A percentile compares a stretch with the other conserved stretches of the same genome.
Conservation (phyloP, 2,329 filamentous ascomycete species). For the Ampelomyces quisqualis region DNA sequence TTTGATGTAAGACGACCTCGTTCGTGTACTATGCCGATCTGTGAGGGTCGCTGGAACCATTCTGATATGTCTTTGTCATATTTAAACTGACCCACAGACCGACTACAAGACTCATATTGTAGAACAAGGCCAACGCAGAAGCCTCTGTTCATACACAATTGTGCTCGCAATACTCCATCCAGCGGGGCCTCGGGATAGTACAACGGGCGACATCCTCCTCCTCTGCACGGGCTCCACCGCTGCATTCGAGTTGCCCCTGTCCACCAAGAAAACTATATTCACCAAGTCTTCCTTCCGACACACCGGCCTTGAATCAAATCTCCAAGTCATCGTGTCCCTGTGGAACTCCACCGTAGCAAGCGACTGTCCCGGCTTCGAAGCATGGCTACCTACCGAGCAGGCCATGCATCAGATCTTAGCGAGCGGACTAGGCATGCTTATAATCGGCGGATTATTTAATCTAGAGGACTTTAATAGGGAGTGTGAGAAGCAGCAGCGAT, state of each 20-base stretch:
- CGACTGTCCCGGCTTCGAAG: slow-evolving; percentile 39
- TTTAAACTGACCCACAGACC: too few species aligned
- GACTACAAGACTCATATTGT: too few species aligned
- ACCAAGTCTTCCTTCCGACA: slow-evolving; percentile 21
- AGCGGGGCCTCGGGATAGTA: too few species aligned
- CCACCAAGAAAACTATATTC: slow-evolving; percentile 20
- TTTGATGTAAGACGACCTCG: too few species aligned
- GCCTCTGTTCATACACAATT: too few species aligned
- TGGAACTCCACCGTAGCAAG: slow-evolving; percentile 38
- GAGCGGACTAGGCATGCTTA: slow-evolving; percentile 46
- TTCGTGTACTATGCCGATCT: too few species aligned
- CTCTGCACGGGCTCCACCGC: slow-evolving; percentile 20
- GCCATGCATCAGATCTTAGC: slow-evolving; percentile 42
- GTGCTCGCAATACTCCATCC: too few species aligned
- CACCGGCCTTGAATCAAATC: slow-evolving; percentile 17
- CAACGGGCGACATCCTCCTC: slow-evolving; percentile 26
- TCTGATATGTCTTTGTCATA: too few species aligned
- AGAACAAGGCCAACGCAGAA: too few species aligned
- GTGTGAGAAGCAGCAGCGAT: slow-evolving; percentile 41
- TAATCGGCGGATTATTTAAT: slow-evolving; percentile 52
- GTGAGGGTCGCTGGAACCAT: too few species aligned
- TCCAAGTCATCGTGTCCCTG: slow-evolving; percentile 21
- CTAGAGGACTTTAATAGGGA: slow-evolving; percentile 44
- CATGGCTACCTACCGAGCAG: slow-evolving; percentile 23
- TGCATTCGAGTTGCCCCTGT: slow-evolving; percentile 16